Conservation (phyloP, 2,329 filamentous ascomycete genomes). For the Mycogone perniciosa region DNA sequence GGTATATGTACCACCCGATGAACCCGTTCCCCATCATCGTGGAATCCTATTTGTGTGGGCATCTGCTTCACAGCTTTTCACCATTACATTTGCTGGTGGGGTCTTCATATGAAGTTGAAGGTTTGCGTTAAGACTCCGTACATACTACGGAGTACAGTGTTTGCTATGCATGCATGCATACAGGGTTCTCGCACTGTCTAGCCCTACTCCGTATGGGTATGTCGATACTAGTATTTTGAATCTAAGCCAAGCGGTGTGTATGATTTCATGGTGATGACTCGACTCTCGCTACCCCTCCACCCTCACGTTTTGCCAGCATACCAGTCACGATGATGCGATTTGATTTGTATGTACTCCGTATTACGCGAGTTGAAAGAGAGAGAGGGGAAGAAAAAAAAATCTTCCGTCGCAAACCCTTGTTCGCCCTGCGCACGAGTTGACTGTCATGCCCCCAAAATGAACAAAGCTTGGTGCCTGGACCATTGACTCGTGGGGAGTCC, state of each 20-base stretch:
- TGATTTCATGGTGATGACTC: constrained; percentile 1
- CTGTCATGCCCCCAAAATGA: constrained; percentile 12
- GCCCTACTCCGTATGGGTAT: background rate
- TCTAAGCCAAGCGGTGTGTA: too few relatives aligned
- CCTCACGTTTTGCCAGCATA: background rate
- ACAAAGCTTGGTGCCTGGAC: constrained; percentile 11
- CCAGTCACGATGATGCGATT: background rate
- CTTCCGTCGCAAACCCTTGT: background rate
- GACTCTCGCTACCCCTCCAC: background rate
- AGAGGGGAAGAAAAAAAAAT: background rate
- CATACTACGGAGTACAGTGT: too few relatives aligned
- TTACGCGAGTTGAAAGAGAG: background rate
- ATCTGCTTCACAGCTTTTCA: too few relatives aligned
- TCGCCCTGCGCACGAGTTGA: constrained; percentile 5
- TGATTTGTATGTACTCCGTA: background rate
- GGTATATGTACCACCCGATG: too few relatives aligned
- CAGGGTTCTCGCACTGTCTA: background rate
- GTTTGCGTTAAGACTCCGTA: too few relatives aligned
- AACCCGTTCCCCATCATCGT: too few relatives aligned
- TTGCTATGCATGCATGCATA: background rate
- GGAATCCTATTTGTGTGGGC: too few relatives aligned
- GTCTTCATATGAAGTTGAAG: too few relatives aligned
- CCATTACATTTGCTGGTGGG: too few relatives aligned
- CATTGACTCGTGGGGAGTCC: constrained; percentile 7
- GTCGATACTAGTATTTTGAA: background rate